Evolutionary conservation across 1,284 basidiomycete genomes (phyloP), one percentile per base, ranked within the genome.

Genomic region (Cryptococcus floricola): DNA sequence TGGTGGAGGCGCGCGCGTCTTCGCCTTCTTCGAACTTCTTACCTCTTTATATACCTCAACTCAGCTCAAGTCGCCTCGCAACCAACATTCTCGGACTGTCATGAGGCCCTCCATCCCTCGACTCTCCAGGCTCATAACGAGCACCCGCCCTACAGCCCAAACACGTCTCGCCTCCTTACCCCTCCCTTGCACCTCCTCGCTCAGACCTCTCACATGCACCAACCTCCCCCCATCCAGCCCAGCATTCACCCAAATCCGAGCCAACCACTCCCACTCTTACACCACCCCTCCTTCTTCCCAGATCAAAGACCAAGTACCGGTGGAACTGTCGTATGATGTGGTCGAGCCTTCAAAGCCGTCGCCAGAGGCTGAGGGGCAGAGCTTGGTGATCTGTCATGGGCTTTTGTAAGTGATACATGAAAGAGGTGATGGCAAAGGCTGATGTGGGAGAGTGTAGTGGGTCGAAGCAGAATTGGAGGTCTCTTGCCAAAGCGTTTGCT

Each of bases 401-500:
- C 67, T 81, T 1, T 80, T 80, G 76, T 75, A 57, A 63, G 74
- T 67, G 4, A 16, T 14, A 34, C 31, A 34, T 48, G 23, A 19
- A 12, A 38, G 28, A n/a, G 4, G 31, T 34, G 31, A 1, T 8
- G 31, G 10, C 1, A 34, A 10, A 34, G 31, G 10, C 31, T 34
- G 10, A 34, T 34, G 31, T 8, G 31, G 31, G 31, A 10, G 31
- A 34, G 10, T 27, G 2, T 56, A 78, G 77, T 50, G 82, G 82
- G 2, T 80, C 80, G 13, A 83, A 83, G 64, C 81, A 83, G 67
- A 83, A 83, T 66, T 83, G 81, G 81, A 72, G 82, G 9, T 79
- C 78, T 9, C 63, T 83, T 10, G 79, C 79, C 0, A 79, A 78
- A 55, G 71, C 73, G 8, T 79, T 83, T 62, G 77, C 81, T 1